Evolutionary conservation across 2,329 filamentous ascomycete species (phyloP), one percentile per base, ranked within the genome.

Genomic region (Lecanicillium sp.): DNA sequence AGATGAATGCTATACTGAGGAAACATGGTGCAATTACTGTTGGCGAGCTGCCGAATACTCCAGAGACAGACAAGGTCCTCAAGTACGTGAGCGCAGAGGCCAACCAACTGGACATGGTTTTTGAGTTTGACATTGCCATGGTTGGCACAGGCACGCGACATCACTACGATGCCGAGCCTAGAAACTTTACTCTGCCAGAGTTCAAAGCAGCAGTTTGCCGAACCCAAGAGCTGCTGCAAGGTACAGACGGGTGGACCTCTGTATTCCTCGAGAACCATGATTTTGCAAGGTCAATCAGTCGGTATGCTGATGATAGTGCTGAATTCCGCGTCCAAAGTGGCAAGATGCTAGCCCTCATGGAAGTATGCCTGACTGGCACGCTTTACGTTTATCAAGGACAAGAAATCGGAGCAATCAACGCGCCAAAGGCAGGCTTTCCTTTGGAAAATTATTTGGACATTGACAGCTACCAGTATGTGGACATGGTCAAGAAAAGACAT

Each of bases 331-430:
- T 61, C 2, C 51, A 60, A 8, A 65, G 72, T 0, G 74, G 73
- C 2, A 81, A 80, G 52, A 69, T 82, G 50, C 58, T 82, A 2
- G 72, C 77, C 0, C 58, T 77, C 0, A 60, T 78, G 43, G 65
- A 74, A 41, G 52, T 59, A 0, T 68, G 64, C 3, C 57, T 76
- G 59, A 57, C 68, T 5, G 79, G 79, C 5, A 82, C 79, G 0
- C 65, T 79, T 1, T 83, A 78, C 51, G 60, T 83, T 1, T 83
- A 81, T 50, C 78, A 83, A 49, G 79, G 79, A 8, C 77, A 83
- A 49, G 80, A 83, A 47, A 66, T 83, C 7, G 80, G 78, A 0
- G 74, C 77, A 55, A 63, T 74, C 11, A 83, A 83, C 46, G 67
- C 75, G 1, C 76, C 79, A 0, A 60, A 59, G 9, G 59, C 65